Percentiles rank a stretch among this genome's conserved stretches.
These are phyloP conservation scores for Hypoxylon sp. DNA, from an alignment of 2,329 filamentous ascomycete species.

Conservation along the genomic window DNA sequence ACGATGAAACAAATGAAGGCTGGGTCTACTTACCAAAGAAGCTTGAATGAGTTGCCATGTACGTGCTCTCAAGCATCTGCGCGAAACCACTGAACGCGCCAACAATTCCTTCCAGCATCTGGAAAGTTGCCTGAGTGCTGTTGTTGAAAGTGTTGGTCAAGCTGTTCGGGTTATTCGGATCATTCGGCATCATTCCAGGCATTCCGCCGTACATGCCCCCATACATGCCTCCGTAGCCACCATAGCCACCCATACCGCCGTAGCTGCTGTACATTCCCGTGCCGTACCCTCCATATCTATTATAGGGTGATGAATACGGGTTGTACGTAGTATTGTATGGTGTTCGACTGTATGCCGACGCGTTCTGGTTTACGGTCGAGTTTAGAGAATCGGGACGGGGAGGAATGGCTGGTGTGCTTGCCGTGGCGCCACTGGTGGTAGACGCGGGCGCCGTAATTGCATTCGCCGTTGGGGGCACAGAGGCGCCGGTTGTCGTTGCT, in stretches of 20 bases:
- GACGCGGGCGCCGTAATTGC: slow-evolving; percentile 57
- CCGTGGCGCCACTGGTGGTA: slow-evolving; percentile 44
- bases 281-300: slow-evolving; percentile 51
- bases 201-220: slow-evolving; percentile 58
- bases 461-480: slow-evolving; percentile 58
- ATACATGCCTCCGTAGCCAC: slow-evolving; percentile 55
- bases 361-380: slow-evolving; percentile 87
- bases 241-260: slow-evolving; percentile 58
- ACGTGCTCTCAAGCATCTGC: slow-evolving; percentile 99
- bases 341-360: slow-evolving; percentile 79
- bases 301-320: slow-evolving; percentile 61
- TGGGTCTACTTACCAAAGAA: slow-evolving; percentile 84
- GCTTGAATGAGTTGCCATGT: slow-evolving; percentile 98
- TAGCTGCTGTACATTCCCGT: slow-evolving; percentile 59
- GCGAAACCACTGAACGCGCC: slow-evolving; percentile 97
- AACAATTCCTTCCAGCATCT: slow-evolving; percentile 97
- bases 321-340: slow-evolving; percentile 64
- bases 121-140: slow-evolving; percentile 95
- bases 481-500: slow-evolving; percentile 58
- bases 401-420: slow-evolving; percentile 77
- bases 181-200: slow-evolving; percentile 62
- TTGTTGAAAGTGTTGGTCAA: slow-evolving; percentile 96
- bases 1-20: background rate
- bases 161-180: slow-evolving; percentile 91
- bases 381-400: slow-evolving; percentile 83